Percentiles rank a stretch among this genome's conserved stretches.
phyloP scores from a whole-genome alignment of 148 eudicot genomes.

The Simmondsia chinensis region DNA sequence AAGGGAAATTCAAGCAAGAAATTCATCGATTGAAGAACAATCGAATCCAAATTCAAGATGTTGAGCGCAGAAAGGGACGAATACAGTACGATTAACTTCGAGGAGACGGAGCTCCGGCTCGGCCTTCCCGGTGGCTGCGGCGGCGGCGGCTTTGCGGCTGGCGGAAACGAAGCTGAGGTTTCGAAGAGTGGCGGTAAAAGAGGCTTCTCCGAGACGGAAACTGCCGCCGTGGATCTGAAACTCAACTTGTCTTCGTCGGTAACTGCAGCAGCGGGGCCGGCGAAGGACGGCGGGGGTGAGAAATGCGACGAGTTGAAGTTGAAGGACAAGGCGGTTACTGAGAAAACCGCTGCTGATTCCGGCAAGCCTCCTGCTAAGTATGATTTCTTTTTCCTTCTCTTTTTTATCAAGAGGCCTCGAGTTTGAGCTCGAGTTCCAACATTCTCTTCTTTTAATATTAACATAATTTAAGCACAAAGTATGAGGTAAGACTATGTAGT shows the following conservation, averaged over 20 bases:
- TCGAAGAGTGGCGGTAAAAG: constrained; percentile 24
- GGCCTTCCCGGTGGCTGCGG: constrained; percentile 25
- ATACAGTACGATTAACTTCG: constrained; percentile 22
- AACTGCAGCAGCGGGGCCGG: no score
- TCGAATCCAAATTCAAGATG: no score
- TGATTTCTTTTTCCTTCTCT: background rate
- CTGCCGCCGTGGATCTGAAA: constrained; percentile 26
- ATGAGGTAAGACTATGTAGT: no score
- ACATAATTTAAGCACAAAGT: no score
- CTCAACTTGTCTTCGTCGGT: constrained; percentile 25
- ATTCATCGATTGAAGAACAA: no score
- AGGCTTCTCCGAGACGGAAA: constrained; percentile 30
- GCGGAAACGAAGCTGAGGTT: constrained; percentile 1
- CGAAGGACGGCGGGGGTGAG: background rate
- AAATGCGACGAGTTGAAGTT: constrained; percentile 1
- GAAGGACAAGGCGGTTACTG: constrained; percentile 11
- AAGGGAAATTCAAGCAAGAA: no score
- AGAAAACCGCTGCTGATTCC: constrained; percentile 10
- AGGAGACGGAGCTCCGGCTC: constrained; percentile 42
- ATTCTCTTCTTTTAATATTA: no score
- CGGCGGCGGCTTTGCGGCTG: background rate
- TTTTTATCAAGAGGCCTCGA: no score
- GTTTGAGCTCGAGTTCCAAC: no score
- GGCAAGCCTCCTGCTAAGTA: constrained; percentile 46
- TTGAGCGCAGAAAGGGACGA: constrained; percentile 8